phyloP scores from a whole-genome alignment of 1,139 yeast genomes.

The Debaryomycetaceae sp. region DNA sequence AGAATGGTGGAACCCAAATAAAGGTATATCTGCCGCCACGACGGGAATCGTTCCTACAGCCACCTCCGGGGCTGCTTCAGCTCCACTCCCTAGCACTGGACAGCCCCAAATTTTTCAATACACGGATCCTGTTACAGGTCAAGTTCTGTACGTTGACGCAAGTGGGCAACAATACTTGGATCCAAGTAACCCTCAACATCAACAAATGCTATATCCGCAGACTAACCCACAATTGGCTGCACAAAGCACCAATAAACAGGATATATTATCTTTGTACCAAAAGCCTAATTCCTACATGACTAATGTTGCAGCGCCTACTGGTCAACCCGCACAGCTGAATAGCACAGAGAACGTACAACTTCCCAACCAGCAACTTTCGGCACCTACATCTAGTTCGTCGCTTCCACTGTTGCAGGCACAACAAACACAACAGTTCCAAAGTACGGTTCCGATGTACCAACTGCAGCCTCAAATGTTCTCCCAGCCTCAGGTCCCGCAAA shows the following conservation, averaged over 20 bases:
- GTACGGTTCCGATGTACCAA: slow-evolving; percentile 10
- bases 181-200: slow-evolving; percentile 52
- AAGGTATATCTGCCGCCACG: slow-evolving; percentile 7
- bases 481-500: slow-evolving; percentile 1
- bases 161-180: slow-evolving; percentile 60
- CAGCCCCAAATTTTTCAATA: slow-evolving; percentile 54
- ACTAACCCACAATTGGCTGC: slow-evolving; percentile 39
- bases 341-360: slow-evolving; percentile 11
- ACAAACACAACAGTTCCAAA: slow-evolving; percentile 22
- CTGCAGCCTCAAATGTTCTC: slow-evolving; percentile 8
- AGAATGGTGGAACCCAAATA: slow-evolving; percentile 27
- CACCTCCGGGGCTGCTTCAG: slow-evolving; percentile 6
- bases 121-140: slow-evolving; percentile 61
- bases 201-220: slow-evolving; percentile 45
- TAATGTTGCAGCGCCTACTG: slow-evolving; percentile 18
- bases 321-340: slow-evolving; percentile 14
- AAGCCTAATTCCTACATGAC: slow-evolving; percentile 31
- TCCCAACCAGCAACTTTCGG: slow-evolving; percentile 14
- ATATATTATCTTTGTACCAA: slow-evolving; percentile 37
- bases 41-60: slow-evolving; percentile 15
- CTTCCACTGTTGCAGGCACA: slow-evolving; percentile 14
- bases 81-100: slow-evolving; percentile 6
- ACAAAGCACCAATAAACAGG: slow-evolving; percentile 44
- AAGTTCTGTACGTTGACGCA: slow-evolving; percentile 54
- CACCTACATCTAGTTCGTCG: slow-evolving; percentile 10